Evolutionary conservation across 768 basidiomycete species (phyloP).

Genomic region (Bullera alba): DNA sequence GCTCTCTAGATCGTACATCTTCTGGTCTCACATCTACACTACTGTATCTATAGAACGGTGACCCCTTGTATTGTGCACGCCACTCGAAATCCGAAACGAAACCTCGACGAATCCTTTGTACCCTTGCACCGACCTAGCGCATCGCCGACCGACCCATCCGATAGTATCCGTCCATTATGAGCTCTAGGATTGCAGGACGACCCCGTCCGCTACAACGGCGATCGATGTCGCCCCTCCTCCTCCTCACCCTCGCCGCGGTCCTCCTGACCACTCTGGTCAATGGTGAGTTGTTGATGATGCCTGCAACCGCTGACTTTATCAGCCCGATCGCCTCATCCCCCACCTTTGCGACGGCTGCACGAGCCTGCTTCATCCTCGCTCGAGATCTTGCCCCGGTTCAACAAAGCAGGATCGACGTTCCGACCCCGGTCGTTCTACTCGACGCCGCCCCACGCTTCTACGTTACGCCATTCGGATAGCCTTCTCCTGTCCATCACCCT

Average conservation of each 20-base stretch:
- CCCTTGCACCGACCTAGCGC: no score
- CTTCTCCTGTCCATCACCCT: constrained; percentile 59
- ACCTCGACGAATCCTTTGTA: no score
- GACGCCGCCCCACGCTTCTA: constrained; percentile 47
- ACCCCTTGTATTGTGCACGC: no score
- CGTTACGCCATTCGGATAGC: constrained; percentile 61
- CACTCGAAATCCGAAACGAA: no score
- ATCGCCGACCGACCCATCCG: no score
- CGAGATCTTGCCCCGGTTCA: constrained; percentile 55
- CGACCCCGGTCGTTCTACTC: constrained; percentile 22
- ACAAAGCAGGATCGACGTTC: constrained; percentile 46
- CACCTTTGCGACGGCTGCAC: constrained; percentile 28
- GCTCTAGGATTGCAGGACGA: no score
- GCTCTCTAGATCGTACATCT: no score
- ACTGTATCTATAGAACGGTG: no score
- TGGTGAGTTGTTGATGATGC: neutral
- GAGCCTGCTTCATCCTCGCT: constrained; percentile 54
- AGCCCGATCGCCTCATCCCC: constrained; percentile 37
- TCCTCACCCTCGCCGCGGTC: neutral
- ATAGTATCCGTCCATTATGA: no score
- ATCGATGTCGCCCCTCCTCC: no score
- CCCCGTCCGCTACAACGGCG: no score
- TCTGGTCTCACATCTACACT: no score
- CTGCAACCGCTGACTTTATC: neutral
- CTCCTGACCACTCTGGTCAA: neutral